Evolutionary conservation across 2,329 filamentous ascomycete species (phyloP).

Genomic region (Pleomassaria siparia): DNA sequence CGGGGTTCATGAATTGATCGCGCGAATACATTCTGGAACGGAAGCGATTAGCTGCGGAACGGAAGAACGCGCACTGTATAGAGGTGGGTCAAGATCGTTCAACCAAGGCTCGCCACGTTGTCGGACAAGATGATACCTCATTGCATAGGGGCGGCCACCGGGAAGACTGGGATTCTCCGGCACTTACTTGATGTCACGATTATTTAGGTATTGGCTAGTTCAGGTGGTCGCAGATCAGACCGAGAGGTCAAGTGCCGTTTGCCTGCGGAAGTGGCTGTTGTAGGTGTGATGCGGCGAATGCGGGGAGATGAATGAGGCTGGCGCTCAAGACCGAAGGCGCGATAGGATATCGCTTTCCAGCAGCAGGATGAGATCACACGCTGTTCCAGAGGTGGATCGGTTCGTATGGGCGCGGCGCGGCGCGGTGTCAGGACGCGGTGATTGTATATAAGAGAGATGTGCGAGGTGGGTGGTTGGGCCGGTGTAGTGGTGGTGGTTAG

Average conservation of each 20-base stretch:
- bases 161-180: slow-evolving; percentile 1
- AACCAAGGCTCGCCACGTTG: not conserved
- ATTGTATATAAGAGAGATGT: not conserved
- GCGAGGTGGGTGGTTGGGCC: slow-evolving; percentile 7
- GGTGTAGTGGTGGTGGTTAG: slow-evolving; percentile 6
- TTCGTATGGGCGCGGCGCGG: not conserved
- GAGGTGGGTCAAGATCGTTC: not conserved
- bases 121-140: slow-evolving; percentile 4
- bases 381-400: not conserved
- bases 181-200: slow-evolving; percentile 29
- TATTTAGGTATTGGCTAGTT: slow-evolving; percentile 18
- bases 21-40: slow-evolving; percentile 59
- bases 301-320: slow-evolving; percentile 26
- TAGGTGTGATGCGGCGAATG: slow-evolving; percentile 27
- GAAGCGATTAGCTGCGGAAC: slow-evolving; percentile 11
- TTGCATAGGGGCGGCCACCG: slow-evolving; percentile 2
- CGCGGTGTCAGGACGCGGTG: not conserved
- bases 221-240: slow-evolving; percentile 13
- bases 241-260: slow-evolving; percentile 5
- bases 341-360: slow-evolving; percentile 11
- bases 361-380: slow-evolving; percentile 2
- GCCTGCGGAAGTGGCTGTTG: slow-evolving; percentile 11
- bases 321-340: slow-evolving; percentile 10
- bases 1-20: slow-evolving; percentile 90
- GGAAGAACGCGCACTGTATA: not conserved